phyloP scores from a whole-genome alignment of 2,329 filamentous ascomycete species.

The Monosporascus sp. region DNA sequence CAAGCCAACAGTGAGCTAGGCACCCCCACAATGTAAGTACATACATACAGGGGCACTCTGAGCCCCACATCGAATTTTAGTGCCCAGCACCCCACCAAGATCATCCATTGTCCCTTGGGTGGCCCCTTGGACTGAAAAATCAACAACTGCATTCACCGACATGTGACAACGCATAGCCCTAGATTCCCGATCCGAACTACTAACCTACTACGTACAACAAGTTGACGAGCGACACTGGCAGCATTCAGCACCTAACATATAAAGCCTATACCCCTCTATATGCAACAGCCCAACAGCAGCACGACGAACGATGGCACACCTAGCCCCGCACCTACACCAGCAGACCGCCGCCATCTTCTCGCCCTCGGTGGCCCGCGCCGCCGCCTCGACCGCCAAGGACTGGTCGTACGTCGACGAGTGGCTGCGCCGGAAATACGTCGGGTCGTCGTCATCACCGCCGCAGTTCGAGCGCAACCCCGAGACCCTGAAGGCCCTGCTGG shows the following conservation, averaged over 20 bases:
- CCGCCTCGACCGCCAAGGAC: constrained; percentile 79
- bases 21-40: too few relatives aligned
- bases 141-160: too few relatives aligned
- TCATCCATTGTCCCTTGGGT: too few relatives aligned
- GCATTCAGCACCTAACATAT: background rate
- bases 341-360: constrained; percentile 57
- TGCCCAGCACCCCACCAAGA: too few relatives aligned
- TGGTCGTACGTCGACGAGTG: constrained; percentile 86
- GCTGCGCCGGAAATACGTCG: constrained; percentile 60
- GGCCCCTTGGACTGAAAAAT: too few relatives aligned
- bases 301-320: constrained; percentile 27
- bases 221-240: too few relatives aligned
- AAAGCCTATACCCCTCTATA: constrained; percentile 2
- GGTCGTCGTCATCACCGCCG: constrained; percentile 41
- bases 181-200: too few relatives aligned
- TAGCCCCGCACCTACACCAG: constrained; percentile 10
- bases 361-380: constrained; percentile 64
- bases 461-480: constrained; percentile 82
- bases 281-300: background rate
- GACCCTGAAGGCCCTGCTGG: constrained; percentile 70
- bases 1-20: too few relatives aligned
- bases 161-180: too few relatives aligned
- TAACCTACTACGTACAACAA: too few relatives aligned
- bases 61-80: too few relatives aligned
- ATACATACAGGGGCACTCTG: too few relatives aligned